Percentiles rank a stretch among this genome's conserved stretches.
These are phyloP conservation scores for Gnomoniopsis sp. DNA, from an alignment of 2,329 filamentous ascomycete genomes.

Conservation along the genomic window DNA sequence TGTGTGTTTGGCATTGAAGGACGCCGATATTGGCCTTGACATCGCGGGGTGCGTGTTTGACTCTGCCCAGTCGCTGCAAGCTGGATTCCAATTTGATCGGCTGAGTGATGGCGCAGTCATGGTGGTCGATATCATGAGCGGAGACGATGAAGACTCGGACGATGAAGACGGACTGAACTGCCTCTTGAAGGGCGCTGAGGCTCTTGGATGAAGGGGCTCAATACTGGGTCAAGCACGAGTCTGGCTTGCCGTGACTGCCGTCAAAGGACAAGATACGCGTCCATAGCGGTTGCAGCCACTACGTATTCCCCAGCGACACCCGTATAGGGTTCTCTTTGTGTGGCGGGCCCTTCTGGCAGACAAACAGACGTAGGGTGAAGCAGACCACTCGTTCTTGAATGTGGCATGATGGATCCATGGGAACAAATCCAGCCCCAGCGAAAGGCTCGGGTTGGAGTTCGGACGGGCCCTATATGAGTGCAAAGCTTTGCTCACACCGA, in stretches of 20 bases:
- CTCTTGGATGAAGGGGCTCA: background rate
- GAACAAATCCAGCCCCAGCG: too few species aligned
- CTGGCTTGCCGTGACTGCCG: background rate
- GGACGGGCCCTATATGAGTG: too few species aligned
- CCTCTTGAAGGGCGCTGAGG: constrained; percentile 6
- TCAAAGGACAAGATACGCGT: background rate
- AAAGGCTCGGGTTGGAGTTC: too few species aligned
- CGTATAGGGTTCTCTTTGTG: too few species aligned
- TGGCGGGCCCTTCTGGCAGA: too few species aligned
- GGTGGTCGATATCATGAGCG: constrained; percentile 22
- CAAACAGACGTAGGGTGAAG: too few species aligned
- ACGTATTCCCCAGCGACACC: too few species aligned
- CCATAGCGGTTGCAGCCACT: background rate
- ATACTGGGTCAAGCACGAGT: background rate
- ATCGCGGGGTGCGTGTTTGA: constrained; percentile 23
- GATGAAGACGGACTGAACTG: constrained; percentile 19
- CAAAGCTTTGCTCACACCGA: too few species aligned
- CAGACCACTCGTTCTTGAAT: too few species aligned
- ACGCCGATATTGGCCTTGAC: constrained; percentile 21
- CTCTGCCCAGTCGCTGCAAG: constrained; percentile 13
- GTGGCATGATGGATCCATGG: too few species aligned
- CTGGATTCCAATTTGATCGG: constrained; percentile 22
- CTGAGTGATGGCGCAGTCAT: constrained; percentile 21
- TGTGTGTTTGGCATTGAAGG: constrained; percentile 22
- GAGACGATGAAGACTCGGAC: constrained; percentile 18